Percentiles rank a stretch among this genome's conserved stretches.
phyloP scores from a whole-genome alignment of 1,139 yeast genomes.

The Geotrichum carabidarum region DNA sequence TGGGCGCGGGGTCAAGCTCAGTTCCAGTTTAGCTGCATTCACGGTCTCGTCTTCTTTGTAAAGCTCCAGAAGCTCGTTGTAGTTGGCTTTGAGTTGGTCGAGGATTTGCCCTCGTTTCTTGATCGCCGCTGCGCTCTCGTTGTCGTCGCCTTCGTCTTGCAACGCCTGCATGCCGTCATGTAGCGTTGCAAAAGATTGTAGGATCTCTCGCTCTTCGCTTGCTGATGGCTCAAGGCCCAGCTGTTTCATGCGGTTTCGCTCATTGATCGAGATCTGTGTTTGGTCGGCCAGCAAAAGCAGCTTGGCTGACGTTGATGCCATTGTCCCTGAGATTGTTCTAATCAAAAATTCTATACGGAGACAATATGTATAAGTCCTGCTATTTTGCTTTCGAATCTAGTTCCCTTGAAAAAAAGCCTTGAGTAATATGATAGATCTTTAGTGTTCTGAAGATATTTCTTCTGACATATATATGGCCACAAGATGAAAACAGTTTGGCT shows the following conservation, averaged over 20 bases:
- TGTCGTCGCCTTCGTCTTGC: conserved; percentile 27
- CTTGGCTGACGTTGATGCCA: conserved; percentile 16
- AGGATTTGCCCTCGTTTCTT: conserved; percentile 7
- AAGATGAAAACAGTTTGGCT: too few relatives aligned
- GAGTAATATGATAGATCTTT: too few relatives aligned
- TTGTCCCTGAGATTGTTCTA: background rate
- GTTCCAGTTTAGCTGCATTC: background rate
- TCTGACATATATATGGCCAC: too few relatives aligned
- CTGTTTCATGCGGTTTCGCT: conserved; percentile 45
- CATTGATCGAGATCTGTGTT: conserved; percentile 46
- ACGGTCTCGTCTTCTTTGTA: conserved; percentile 6
- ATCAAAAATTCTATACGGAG: too few relatives aligned
- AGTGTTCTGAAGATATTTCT: too few relatives aligned
- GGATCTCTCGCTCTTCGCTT: conserved; percentile 52
- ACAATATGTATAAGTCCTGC: too few relatives aligned
- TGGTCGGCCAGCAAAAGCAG: conserved; percentile 38
- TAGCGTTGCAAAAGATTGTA: conserved; percentile 42
- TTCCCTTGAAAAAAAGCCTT: too few relatives aligned
- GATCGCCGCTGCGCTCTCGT: conserved; percentile 3
- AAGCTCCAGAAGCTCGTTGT: conserved; percentile 10
- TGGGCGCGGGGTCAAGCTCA: conserved; percentile 3
- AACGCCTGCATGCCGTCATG: conserved; percentile 34
- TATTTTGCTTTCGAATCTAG: too few relatives aligned
- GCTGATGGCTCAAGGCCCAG: conserved; percentile 49
- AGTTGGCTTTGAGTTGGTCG: conserved; percentile 5